phyloP scores from a whole-genome alignment of 2,329 filamentous ascomycete species.

The Trichoderma semiorbis region DNA sequence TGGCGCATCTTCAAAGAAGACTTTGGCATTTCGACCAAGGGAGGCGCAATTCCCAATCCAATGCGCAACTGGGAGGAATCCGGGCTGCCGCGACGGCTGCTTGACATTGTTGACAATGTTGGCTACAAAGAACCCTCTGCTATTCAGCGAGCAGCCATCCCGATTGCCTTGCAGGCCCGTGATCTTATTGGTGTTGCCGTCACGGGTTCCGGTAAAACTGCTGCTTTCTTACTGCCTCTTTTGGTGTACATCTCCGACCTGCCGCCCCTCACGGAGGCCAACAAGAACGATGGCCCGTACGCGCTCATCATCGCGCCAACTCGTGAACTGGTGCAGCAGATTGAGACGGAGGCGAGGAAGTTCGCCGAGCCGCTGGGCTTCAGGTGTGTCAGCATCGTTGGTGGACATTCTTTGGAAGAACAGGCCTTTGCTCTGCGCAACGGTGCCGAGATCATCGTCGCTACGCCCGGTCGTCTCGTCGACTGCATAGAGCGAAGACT shows the following conservation, averaged over 20 bases:
- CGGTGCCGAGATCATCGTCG: slow-evolving; percentile 95
- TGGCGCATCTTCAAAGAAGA: slow-evolving; percentile 99
- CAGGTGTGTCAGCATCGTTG: slow-evolving; percentile 94
- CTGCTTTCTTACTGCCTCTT: slow-evolving; percentile 86
- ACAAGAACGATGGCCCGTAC: slow-evolving; percentile 93
- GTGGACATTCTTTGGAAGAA: slow-evolving; percentile 91
- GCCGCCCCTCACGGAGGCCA: slow-evolving; percentile 76
- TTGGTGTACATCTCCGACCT: slow-evolving; percentile 93
- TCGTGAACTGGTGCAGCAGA: slow-evolving; percentile 95
- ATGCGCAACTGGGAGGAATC: slow-evolving; percentile 96
- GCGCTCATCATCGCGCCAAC: slow-evolving; percentile 96
- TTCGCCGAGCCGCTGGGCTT: slow-evolving; percentile 90
- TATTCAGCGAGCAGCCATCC: slow-evolving; percentile 91
- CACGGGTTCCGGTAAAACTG: slow-evolving; percentile 97
- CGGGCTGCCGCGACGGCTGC: slow-evolving; percentile 67
- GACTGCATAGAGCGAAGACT: slow-evolving; percentile 95
- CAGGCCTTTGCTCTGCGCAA: slow-evolving; percentile 87
- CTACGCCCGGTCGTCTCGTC: slow-evolving; percentile 94
- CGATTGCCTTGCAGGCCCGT: slow-evolving; percentile 85
- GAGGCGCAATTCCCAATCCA: slow-evolving; percentile 85
- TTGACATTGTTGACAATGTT: slow-evolving; percentile 78
- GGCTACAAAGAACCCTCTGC: slow-evolving; percentile 90
- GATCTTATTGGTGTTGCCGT: slow-evolving; percentile 98
- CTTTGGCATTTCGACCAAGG: slow-evolving; percentile 94
- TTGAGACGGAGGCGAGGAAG: slow-evolving; percentile 88